A percentile compares a stretch with the other conserved stretches of the same genome.
Conservation (phyloP, 148 eudicot species). For the Salicornia ramosissima region DNA sequence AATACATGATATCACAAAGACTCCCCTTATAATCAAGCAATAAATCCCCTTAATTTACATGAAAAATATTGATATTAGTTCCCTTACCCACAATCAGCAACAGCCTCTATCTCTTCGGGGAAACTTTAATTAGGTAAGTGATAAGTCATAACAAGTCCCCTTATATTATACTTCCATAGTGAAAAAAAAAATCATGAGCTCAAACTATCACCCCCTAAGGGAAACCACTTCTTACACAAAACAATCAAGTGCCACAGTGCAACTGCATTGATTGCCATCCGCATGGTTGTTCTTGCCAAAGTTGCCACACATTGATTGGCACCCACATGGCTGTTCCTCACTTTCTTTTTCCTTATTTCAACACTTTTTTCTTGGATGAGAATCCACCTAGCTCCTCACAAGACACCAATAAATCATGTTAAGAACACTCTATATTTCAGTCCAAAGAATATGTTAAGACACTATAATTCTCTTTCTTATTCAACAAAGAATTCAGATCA, state of each 20-base stretch:
- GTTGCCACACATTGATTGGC: background rate
- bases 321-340: background rate
- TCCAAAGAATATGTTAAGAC: background rate
- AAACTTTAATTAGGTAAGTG: too few species aligned
- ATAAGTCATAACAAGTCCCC: too few species aligned
- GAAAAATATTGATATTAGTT: too few species aligned
- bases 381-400: background rate
- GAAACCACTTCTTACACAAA: too few species aligned
- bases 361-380: background rate
- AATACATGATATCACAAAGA: too few species aligned
- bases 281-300: background rate
- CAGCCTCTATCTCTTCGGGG: too few species aligned
- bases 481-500: background rate
- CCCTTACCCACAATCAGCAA: too few species aligned
- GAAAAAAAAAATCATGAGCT: background rate
- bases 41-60: too few species aligned
- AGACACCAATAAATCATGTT: background rate
- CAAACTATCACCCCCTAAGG: background rate
- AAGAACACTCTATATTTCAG: background rate
- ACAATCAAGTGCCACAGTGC: too few species aligned
- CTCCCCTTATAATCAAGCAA: too few species aligned
- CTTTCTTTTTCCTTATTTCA: background rate
- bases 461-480: background rate
- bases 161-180: too few species aligned
- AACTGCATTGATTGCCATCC: too few species aligned